Evolutionary conservation across 2,329 filamentous ascomycete genomes (phyloP), one percentile per base, ranked within the genome.

Genomic region (Fusarium protoensiforme): DNA sequence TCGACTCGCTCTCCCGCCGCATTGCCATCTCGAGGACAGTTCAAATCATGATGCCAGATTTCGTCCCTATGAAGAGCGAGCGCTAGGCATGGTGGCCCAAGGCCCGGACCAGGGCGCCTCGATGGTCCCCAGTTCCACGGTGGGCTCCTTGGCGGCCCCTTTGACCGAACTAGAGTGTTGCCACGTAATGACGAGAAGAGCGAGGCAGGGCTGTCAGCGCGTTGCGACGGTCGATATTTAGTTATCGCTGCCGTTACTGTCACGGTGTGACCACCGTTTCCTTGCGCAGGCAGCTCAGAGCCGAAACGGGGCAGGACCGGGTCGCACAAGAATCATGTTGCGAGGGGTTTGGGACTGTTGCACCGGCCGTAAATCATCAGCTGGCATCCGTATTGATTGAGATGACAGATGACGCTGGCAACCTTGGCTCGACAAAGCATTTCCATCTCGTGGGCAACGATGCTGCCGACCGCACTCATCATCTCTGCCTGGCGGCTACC

Each of bases 61-160:
- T 36, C 43, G 29, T 43, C 33, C 61, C 35, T 51, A 20, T 31
- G 43, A 38, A 46, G 27, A 46, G 33, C 54, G 51, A 46, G 33
- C 54, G 51, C 68, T 69, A 66, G 59, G 53, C 58, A 39, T 65
- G 56, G 57, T 63, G 64, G 53, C 61, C 66, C 59, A 74, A 74
- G 58, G 60, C 65, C 68, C 57, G 53, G 65, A 61, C 68, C 69
- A 74, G 64, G 71, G 65, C 67, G 27, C 68, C 72, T 75, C 67
- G 68, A 72, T 74, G 64, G 65, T 65, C 69, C 61, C 66, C 64
- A 69, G 54, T 61, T 61, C 65, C 56, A 60, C 58, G 56, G 73
- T 76, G 67, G 75, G 68, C 64, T 74, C 58, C 69, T 78, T 75
- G 72, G 75, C 72, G 76, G 73, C 75, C 76, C 76, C 75, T 77